phyloP scores from a whole-genome alignment of 768 basidiomycete genomes.

The Lentinula raphanica region DNA sequence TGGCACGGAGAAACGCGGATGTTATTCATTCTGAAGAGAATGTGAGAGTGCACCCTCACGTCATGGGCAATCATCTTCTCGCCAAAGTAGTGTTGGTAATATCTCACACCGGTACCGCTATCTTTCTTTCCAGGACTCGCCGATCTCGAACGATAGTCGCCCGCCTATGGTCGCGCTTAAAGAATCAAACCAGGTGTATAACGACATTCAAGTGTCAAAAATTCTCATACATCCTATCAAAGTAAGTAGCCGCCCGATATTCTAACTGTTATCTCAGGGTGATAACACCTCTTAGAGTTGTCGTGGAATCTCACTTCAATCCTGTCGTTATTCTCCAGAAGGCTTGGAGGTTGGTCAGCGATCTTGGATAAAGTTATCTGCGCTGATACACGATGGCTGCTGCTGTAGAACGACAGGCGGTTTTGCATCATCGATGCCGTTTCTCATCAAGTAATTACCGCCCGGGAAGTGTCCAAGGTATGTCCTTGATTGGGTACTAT shows the following conservation, averaged over 20 bases:
- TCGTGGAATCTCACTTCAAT: conserved; percentile 56
- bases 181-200: conserved; percentile 5
- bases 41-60: neutral
- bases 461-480: conserved; percentile 60
- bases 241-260: conserved; percentile 24
- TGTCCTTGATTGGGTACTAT: conserved; percentile 5
- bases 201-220: conserved; percentile 41
- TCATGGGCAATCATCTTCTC: neutral
- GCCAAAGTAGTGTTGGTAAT: neutral
- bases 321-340: conserved; percentile 50
- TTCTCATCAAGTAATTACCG: conserved; percentile 55
- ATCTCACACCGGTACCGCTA: neutral
- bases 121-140: neutral
- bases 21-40: neutral
- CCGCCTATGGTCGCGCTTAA: neutral
- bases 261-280: neutral
- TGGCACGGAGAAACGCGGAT: neutral
- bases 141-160: neutral
- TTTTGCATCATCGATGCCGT: conserved; percentile 65
- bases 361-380: neutral
- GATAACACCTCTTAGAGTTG: conserved; percentile 52
- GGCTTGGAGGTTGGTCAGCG: conserved; percentile 60
- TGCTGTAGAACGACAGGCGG: conserved; percentile 45
- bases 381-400: neutral
- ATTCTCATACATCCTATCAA: conserved; percentile 69